A percentile compares a stretch with the other conserved stretches of the same genome.
These are phyloP conservation scores for Acanthamoeba royreba DNA, from an alignment of 208 protist genomes.

Conservation along the genomic window DNA sequence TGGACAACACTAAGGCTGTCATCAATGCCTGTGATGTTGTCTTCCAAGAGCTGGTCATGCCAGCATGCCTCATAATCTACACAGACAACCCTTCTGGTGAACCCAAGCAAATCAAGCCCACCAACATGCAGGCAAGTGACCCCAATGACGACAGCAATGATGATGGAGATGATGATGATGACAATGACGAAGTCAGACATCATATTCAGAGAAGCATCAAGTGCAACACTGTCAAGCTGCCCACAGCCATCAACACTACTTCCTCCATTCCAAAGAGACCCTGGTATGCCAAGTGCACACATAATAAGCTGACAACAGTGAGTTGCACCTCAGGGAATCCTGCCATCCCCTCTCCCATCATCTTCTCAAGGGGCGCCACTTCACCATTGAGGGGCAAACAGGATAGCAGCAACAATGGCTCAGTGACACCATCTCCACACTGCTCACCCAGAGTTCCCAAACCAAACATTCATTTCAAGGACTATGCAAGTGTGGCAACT, in stretches of 20 bases:
- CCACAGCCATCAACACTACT: background rate
- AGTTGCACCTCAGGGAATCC: background rate
- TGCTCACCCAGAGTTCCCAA: background rate
- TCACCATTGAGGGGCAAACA: background rate
- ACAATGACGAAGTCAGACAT: too few species aligned
- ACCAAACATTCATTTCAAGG: background rate
- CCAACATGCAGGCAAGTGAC: background rate
- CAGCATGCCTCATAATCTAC: background rate
- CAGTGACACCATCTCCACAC: background rate
- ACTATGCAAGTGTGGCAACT: background rate
- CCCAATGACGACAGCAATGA: background rate
- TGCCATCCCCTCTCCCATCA: background rate
- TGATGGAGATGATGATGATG: background rate
- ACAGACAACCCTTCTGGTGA: background rate
- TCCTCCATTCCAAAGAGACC: background rate
- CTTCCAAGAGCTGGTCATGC: background rate
- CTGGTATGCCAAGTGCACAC: background rate
- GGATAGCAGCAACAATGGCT: background rate
- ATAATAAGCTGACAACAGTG: background rate
- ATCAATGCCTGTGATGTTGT: background rate
- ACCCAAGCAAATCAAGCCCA: background rate
- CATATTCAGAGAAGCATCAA: background rate
- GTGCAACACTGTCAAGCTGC: background rate
- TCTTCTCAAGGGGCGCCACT: background rate
- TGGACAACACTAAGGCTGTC: background rate